Conservation (phyloP, 768 basidiomycete species). For the Pulveroboletus sp. region DNA sequence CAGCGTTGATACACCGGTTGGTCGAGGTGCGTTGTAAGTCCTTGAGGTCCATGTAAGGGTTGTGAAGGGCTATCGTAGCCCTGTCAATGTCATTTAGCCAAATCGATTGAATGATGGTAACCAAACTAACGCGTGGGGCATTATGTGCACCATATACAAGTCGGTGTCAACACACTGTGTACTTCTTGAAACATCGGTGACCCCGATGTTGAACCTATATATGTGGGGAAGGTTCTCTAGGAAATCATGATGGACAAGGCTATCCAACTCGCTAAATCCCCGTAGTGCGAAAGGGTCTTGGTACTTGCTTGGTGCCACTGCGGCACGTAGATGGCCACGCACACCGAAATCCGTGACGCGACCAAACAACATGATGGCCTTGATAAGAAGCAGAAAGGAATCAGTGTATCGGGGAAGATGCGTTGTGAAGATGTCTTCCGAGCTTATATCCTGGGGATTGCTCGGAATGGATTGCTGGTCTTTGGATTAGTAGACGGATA, state of each 20-base stretch:
- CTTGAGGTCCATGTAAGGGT: slow-evolving; percentile 73
- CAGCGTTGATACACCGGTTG: slow-evolving; percentile 65
- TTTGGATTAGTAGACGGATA: slow-evolving; percentile 11
- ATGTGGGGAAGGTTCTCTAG: slow-evolving; percentile 64
- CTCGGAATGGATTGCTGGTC: slow-evolving; percentile 53
- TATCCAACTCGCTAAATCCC: slow-evolving; percentile 68
- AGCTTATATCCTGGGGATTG: slow-evolving; percentile 71
- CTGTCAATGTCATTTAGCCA: slow-evolving; percentile 35
- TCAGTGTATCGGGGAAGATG: slow-evolving; percentile 79
- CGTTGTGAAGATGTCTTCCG: slow-evolving; percentile 58
- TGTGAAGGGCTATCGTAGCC: slow-evolving; percentile 85
- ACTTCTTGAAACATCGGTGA: slow-evolving; percentile 53
- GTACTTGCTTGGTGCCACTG: slow-evolving; percentile 61
- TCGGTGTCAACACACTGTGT: slow-evolving; percentile 67
- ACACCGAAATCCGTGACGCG: slow-evolving; percentile 83
- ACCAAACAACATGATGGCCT: slow-evolving; percentile 81
- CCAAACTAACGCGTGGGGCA: slow-evolving; percentile 73
- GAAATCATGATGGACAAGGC: slow-evolving; percentile 62
- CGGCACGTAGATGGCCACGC: slow-evolving; percentile 62
- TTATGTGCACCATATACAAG: slow-evolving; percentile 80
- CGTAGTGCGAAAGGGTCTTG: slow-evolving; percentile 67
- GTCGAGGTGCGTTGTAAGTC: slow-evolving; percentile 64
- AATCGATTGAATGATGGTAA: slow-evolving; percentile 2
- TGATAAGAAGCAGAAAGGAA: slow-evolving; percentile 75
- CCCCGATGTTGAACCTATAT: slow-evolving; percentile 59